Conservation (phyloP, 768 basidiomycete species). For the Naematelia aurantialba region DNA sequence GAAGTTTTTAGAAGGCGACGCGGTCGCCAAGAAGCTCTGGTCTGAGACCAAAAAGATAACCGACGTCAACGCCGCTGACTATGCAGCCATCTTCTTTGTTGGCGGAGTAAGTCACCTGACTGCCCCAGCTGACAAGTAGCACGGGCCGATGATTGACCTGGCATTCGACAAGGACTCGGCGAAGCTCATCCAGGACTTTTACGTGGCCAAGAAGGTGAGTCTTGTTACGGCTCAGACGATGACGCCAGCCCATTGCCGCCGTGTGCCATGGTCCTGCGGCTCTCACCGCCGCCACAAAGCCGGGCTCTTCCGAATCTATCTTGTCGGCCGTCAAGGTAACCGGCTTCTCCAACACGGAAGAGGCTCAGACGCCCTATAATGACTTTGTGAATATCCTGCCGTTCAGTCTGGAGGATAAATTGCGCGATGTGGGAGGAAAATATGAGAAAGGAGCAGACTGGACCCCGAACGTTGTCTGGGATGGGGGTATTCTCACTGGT, state of each 20-base stretch:
- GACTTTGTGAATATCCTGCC: slow-evolving; percentile 55
- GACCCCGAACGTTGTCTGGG: slow-evolving; percentile 54
- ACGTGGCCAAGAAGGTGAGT: slow-evolving; percentile 57
- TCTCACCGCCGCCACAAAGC: slow-evolving; percentile 57
- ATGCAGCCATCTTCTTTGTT: slow-evolving; percentile 71
- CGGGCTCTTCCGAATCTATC: slow-evolving; percentile 62
- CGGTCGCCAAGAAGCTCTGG: slow-evolving; percentile 58
- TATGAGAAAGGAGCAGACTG: slow-evolving; percentile 64
- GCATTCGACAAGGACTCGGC: slow-evolving; percentile 59
- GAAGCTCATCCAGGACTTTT: slow-evolving; percentile 63
- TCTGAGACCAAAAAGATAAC: slow-evolving; percentile 61
- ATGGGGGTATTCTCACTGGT: slow-evolving; percentile 34
- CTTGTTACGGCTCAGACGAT: neutral
- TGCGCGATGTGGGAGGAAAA: slow-evolving; percentile 43
- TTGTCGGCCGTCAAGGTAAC: slow-evolving; percentile 61
- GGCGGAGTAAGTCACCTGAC: slow-evolving; percentile 56
- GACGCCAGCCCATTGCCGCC: slow-evolving; percentile 56
- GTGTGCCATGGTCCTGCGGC: slow-evolving; percentile 83
- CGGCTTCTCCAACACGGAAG: slow-evolving; percentile 71
- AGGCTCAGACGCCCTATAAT: slow-evolving; percentile 56
- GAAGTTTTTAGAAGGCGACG: slow-evolving; percentile 60
- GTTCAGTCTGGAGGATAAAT: slow-evolving; percentile 57
- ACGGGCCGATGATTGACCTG: slow-evolving; percentile 72
- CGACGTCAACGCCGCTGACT: slow-evolving; percentile 61
- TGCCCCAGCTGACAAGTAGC: slow-evolving; percentile 37